phyloP scores from a whole-genome alignment of 164 flowering plant genomes.

The Liriodendron chinense region DNA sequence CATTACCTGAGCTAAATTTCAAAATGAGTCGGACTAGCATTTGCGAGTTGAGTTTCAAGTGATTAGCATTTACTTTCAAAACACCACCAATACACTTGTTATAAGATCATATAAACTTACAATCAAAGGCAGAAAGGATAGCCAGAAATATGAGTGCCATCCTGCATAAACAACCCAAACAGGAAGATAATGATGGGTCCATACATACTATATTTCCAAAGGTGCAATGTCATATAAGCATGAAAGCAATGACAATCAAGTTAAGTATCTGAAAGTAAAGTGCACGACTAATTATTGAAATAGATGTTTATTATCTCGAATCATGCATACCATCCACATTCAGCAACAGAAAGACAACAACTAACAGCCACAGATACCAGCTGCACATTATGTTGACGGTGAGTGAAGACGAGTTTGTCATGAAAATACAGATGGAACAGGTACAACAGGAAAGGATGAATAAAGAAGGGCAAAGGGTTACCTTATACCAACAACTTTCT shows the following conservation, averaged over 20 bases:
- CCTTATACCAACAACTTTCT: conserved; percentile 86
- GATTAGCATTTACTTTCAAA: too few relatives aligned
- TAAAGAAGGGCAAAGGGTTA: neutral
- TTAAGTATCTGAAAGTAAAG: neutral
- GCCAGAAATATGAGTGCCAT: conserved; percentile 94
- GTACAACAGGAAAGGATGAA: neutral
- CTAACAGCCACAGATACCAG: conserved; percentile 93
- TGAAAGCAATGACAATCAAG: neutral
- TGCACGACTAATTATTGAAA: neutral
- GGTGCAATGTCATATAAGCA: neutral
- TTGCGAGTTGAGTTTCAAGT: too few relatives aligned
- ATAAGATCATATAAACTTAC: conserved; percentile 38
- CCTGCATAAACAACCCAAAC: conserved; percentile 41
- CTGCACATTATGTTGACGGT: conserved; percentile 38
- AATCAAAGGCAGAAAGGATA: conserved; percentile 75
- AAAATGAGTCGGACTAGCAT: too few relatives aligned
- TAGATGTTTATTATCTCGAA: neutral
- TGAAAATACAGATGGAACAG: neutral
- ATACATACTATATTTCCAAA: neutral
- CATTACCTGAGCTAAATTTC: too few relatives aligned
- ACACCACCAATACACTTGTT: neutral
- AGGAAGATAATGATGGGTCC: neutral
- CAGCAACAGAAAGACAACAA: conserved; percentile 72
- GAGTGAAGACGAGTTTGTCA: neutral
- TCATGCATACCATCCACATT: conserved; percentile 60